Percentiles rank a stretch among this genome's conserved stretches.
phyloP scores from a whole-genome alignment of 2,329 filamentous ascomycete species.

The Colletotrichum sp. region DNA sequence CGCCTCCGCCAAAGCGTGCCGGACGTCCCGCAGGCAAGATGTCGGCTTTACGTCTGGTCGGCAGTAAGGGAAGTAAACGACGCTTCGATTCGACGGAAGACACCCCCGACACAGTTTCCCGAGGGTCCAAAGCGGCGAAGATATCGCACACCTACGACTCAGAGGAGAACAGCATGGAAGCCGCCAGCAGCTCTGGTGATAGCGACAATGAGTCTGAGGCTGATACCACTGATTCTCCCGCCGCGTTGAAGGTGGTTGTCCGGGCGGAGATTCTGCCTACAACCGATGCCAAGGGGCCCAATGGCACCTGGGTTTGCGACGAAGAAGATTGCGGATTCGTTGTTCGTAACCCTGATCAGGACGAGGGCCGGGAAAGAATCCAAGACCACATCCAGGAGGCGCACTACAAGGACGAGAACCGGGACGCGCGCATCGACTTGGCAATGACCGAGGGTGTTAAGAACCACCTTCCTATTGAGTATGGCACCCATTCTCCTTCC shows the following conservation, averaged over 20 bases:
- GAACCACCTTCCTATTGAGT: conserved; percentile 63
- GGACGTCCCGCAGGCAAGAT: conserved; percentile 48
- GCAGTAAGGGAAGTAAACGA: conserved; percentile 44
- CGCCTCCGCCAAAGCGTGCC: conserved; percentile 4
- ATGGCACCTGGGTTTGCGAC: conserved; percentile 71
- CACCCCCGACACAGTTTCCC: conserved; percentile 39
- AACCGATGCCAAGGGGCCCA: conserved; percentile 55
- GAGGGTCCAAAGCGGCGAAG: conserved; percentile 37
- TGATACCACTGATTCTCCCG: conserved; percentile 13
- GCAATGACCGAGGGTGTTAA: conserved; percentile 62
- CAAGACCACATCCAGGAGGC: conserved; percentile 63
- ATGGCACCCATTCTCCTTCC: conserved; percentile 43
- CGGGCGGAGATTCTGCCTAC: conserved; percentile 56
- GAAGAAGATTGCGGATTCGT: conserved; percentile 68
- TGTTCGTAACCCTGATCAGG: conserved; percentile 65
- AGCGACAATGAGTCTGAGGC: conserved; percentile 23
- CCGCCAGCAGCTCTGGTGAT: conserved; percentile 27
- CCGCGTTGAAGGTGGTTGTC: conserved; percentile 48
- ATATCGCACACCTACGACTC: conserved; percentile 37
- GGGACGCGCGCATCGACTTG: conserved; percentile 54
- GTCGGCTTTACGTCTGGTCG: conserved; percentile 47
- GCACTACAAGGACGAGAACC: conserved; percentile 50
- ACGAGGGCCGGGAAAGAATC: conserved; percentile 61
- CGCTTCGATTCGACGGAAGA: conserved; percentile 44
- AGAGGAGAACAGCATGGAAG: conserved; percentile 34